Evolutionary conservation across 2,329 filamentous ascomycete genomes (phyloP).

Genomic region (Microcyclospora tardicrescens): DNA sequence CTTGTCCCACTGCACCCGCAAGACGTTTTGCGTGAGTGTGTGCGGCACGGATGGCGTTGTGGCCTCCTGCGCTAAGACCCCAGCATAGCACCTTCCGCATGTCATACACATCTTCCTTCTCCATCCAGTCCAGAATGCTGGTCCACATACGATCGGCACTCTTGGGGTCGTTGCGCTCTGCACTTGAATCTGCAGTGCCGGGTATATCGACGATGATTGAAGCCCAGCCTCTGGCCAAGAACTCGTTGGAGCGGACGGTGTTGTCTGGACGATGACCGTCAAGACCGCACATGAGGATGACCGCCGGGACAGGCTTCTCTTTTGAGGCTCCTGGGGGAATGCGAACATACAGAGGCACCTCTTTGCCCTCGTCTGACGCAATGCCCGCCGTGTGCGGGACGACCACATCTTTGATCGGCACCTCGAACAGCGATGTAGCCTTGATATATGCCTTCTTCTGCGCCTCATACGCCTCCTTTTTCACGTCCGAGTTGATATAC

Average conservation of each 20-base stretch:
- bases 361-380: conserved; percentile 21
- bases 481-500: conserved; percentile 24
- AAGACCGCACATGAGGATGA: conserved; percentile 48
- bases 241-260: conserved; percentile 47
- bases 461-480: conserved; percentile 21
- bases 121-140: conserved; percentile 50
- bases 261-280: conserved; percentile 54
- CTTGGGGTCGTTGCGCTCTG: conserved; percentile 46
- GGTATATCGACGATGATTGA: conserved; percentile 51
- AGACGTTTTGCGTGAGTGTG: conserved; percentile 49
- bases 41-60: conserved; percentile 52
- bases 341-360: conserved; percentile 28
- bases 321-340: conserved; percentile 21
- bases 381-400: conserved; percentile 27
- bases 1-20: conserved; percentile 47
- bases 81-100: conserved; percentile 46
- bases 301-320: conserved; percentile 29
- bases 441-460: conserved; percentile 27
- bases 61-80: conserved; percentile 54
- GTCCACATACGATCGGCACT: conserved; percentile 50
- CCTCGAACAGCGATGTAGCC: conserved; percentile 22
- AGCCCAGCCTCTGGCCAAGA: conserved; percentile 50
- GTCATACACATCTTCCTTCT: conserved; percentile 39
- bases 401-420: conserved; percentile 26
- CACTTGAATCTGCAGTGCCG: conserved; percentile 55